These are phyloP conservation scores for Entoloma clypeatum DNA, from an alignment of 1,284 basidiomycete species.

Conservation along the genomic window DNA sequence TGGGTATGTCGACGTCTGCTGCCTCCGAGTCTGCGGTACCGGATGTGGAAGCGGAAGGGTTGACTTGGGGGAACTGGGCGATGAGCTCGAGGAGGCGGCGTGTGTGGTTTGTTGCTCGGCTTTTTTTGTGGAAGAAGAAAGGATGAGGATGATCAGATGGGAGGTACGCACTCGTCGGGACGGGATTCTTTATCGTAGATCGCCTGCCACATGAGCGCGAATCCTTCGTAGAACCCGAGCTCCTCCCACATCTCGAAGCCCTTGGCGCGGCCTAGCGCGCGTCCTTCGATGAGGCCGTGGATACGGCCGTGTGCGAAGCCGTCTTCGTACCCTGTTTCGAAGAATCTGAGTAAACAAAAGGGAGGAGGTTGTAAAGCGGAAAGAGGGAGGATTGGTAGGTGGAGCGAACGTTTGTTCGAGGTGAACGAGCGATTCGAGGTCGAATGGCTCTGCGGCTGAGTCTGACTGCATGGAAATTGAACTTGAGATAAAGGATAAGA, in stretches of 20 bases:
- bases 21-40: too few species aligned
- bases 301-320: constrained; percentile 84
- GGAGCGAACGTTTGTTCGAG: constrained; percentile 65
- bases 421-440: constrained; percentile 64
- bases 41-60: constrained; percentile 65
- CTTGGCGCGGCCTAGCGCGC: constrained; percentile 87
- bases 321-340: constrained; percentile 70
- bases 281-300: constrained; percentile 89
- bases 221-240: constrained; percentile 88
- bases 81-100: constrained; percentile 70
- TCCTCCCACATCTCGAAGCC: constrained; percentile 98
- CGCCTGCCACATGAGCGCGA: constrained; percentile 68
- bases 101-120: constrained; percentile 64
- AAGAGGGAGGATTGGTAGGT: constrained; percentile 6
- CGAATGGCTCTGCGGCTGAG: too few species aligned
- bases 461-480: too few species aligned
- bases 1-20: constrained; percentile 66
- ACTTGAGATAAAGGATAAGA: too few species aligned
- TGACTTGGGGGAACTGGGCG: constrained; percentile 70
- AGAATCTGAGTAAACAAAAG: constrained; percentile 72
- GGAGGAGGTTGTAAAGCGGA: constrained; percentile 10
- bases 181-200: constrained; percentile 39
- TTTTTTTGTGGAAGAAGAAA: constrained; percentile 21
- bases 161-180: constrained; percentile 44
- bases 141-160: not conserved